Conservation (phyloP, 2,329 filamentous ascomycete species). For the Talaromyces islandicus region DNA sequence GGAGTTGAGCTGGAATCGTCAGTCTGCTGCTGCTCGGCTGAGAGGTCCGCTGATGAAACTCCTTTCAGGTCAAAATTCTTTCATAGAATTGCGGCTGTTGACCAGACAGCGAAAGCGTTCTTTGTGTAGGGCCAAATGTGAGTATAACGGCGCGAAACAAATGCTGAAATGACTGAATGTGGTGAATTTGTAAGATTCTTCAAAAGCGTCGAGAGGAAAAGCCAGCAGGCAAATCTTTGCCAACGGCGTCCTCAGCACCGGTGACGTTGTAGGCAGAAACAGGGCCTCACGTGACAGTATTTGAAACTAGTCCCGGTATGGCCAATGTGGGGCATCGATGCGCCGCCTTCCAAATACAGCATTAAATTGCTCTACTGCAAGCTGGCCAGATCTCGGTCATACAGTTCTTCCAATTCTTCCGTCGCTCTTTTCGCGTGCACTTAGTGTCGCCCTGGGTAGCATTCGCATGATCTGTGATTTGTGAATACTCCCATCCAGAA, state of each 20-base stretch:
- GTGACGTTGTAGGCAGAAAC: constrained; percentile 11
- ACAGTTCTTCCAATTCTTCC: neutral
- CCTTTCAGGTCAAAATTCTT: neutral
- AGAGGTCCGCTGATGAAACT: neutral
- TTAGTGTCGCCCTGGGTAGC: neutral
- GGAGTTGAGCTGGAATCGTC: neutral
- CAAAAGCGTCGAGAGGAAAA: neutral
- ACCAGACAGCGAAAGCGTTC: neutral
- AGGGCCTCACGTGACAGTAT: neutral
- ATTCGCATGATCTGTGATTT: constrained; percentile 8
- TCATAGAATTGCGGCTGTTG: neutral
- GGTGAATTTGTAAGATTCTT: neutral
- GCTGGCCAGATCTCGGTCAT: constrained; percentile 13
- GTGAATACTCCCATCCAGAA: constrained; percentile 6
- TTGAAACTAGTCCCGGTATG: neutral
- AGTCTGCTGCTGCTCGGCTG: neutral
- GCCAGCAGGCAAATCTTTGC: neutral
- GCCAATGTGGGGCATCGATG: neutral
- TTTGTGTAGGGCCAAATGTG: neutral
- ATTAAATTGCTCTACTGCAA: constrained; percentile 8
- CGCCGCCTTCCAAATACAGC: constrained; percentile 9
- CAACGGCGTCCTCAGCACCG: neutral
- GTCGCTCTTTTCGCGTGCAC: neutral
- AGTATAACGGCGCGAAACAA: neutral
- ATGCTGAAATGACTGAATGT: neutral